Evolutionary conservation across 331 rosid genomes (phyloP).

Genomic region (Acacia concinna): DNA sequence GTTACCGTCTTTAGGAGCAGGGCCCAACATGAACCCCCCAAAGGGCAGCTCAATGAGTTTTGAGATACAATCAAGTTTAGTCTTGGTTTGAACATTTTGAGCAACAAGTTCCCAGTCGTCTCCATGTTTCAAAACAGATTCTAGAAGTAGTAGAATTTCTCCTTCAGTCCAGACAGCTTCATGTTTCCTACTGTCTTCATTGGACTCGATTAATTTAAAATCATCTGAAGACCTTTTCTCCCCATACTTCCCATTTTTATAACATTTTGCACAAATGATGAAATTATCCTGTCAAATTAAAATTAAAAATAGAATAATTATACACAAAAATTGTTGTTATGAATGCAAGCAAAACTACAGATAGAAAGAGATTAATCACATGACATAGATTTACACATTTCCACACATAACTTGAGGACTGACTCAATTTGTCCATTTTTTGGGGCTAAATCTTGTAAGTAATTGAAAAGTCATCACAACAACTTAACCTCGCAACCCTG

Average conservation of each 20-base stretch:
- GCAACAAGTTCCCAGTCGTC: constrained; percentile 96
- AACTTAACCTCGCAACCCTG: neutral
- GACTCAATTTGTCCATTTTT: neutral
- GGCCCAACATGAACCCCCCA: constrained; percentile 69
- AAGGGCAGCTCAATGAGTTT: constrained; percentile 88
- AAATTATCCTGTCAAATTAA: constrained; percentile 59
- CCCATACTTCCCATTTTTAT: constrained; percentile 63
- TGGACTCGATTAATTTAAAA: constrained; percentile 46
- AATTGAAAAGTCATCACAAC: neutral
- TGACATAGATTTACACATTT: neutral
- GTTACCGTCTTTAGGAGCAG: constrained; percentile 45
- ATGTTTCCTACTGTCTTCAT: constrained; percentile 38
- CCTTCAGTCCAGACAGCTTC: constrained; percentile 80
- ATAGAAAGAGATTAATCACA: neutral
- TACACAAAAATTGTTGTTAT: neutral
- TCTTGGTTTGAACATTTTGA: constrained; percentile 71
- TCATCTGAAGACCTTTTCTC: constrained; percentile 63
- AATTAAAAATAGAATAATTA: constrained; percentile 26
- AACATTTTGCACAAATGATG: constrained; percentile 63
- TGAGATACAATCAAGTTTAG: constrained; percentile 75
- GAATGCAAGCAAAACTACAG: constrained; percentile 10
- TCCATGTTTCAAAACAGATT: constrained; percentile 90
- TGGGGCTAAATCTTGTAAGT: neutral
- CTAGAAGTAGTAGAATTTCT: constrained; percentile 83
- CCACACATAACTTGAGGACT: neutral